phyloP scores from a whole-genome alignment of 176 grass and related monocot genomes.

The Triticum urartu region DNA sequence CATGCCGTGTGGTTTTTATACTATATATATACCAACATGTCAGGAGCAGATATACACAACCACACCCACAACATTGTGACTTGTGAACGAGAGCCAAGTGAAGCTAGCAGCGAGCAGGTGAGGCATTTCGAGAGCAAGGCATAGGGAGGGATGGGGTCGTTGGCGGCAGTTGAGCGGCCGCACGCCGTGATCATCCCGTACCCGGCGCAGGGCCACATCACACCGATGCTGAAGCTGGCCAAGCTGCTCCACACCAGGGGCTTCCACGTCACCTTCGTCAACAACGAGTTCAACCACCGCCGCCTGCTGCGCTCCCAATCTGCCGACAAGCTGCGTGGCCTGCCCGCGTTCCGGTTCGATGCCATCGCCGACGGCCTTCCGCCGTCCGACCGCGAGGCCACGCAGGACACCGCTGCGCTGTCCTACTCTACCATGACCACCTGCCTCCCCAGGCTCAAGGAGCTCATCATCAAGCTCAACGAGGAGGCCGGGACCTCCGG shows the following conservation, averaged over 20 bases:
- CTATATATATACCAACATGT: no score
- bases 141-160: slow-evolving; percentile 20
- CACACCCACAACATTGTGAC: no score
- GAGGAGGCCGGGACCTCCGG: no score
- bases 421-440: no score
- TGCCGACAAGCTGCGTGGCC: not conserved
- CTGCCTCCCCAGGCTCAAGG: no score
- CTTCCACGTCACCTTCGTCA: slow-evolving; percentile 68
- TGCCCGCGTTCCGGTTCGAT: not conserved
- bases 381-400: not conserved
- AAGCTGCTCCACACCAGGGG: slow-evolving; percentile 60
- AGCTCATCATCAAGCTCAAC: no score
- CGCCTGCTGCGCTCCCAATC: not conserved
- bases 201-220: slow-evolving; percentile 59
- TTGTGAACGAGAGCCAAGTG: no score
- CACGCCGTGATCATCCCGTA: slow-evolving; percentile 63
- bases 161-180: not conserved
- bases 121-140: no score
- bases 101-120: no score
- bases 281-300: slow-evolving; percentile 58
- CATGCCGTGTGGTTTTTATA: no score
- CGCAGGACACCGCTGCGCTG: not conserved
- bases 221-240: slow-evolving; percentile 64
- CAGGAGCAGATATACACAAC: no score
- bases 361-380: not conserved